phyloP scores from a whole-genome alignment of 1,284 basidiomycete genomes.

The Cryptococcus floricola region DNA sequence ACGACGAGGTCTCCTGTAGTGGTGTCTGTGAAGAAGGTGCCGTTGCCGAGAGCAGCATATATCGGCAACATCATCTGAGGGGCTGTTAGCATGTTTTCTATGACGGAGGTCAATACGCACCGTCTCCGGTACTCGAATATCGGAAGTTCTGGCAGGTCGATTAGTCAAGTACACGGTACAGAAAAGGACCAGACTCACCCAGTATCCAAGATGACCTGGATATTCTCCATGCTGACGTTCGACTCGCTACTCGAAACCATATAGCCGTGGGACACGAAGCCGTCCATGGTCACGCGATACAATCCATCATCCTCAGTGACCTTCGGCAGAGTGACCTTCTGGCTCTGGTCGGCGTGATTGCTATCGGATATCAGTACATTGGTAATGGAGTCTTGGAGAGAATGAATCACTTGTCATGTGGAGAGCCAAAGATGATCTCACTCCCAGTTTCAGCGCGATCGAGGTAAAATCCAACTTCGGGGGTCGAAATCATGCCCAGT shows the following conservation, averaged over 20 bases:
- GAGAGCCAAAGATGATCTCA: slow-evolving; percentile 8
- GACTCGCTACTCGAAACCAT: background rate
- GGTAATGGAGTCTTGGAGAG: background rate
- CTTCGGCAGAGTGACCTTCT: slow-evolving; percentile 6
- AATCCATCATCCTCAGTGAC: background rate
- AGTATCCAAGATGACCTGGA: slow-evolving; percentile 15
- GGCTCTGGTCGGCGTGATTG: slow-evolving; percentile 8
- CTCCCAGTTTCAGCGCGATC: slow-evolving; percentile 6
- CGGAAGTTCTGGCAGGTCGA: slow-evolving; percentile 2
- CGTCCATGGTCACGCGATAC: slow-evolving; percentile 9
- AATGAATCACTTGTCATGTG: slow-evolving; percentile 2
- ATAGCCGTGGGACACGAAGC: slow-evolving; percentile 3
- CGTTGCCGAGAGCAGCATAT: slow-evolving; percentile 5
- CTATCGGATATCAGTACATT: background rate
- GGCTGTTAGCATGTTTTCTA: background rate
- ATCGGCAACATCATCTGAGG: slow-evolving; percentile 12
- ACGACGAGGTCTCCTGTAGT: slow-evolving; percentile 1
- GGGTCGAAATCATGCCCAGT: slow-evolving; percentile 1
- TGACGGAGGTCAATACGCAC: slow-evolving; percentile 2
- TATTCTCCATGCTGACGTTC: slow-evolving; percentile 1
- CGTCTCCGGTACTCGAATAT: slow-evolving; percentile 6
- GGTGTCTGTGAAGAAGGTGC: slow-evolving; percentile 3
- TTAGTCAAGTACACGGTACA: background rate
- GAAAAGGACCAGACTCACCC: slow-evolving; percentile 4
- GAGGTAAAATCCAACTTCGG: slow-evolving; percentile 16